Evolutionary conservation across 2,329 filamentous ascomycete genomes (phyloP), one percentile per base, ranked within the genome.

Genomic region (Dactylonectria macrodidyma): DNA sequence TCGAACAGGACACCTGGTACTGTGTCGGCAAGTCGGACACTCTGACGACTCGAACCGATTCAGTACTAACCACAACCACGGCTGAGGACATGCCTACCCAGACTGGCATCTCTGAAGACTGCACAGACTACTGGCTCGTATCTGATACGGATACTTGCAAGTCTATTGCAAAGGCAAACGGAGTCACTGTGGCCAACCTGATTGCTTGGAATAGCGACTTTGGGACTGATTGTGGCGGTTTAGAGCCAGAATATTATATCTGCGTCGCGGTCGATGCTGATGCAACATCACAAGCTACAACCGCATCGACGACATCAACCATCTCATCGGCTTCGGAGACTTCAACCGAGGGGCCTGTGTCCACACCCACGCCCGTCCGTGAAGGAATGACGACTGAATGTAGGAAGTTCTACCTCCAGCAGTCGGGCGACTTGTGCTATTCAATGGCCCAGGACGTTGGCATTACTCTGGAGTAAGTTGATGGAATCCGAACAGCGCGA

Each of bases 311-410:
- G 7, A 30, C 26, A 30, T 30, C 26, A 30, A 30, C 26, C 26
- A 30, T 30, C 26, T 7, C 26, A 30, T 30, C 26, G 26, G 26
- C 26, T 30, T 30, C 26, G 26, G 22, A 9, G 12, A 24, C 19
- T 22, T 48, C 46, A 22, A 54, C 26, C 1, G 67, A 62, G 16
- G 72, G 70, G 1, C 19, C 46, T 22, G 68, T 77, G 36, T 38
- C 68, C 1, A 79, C 76, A 5, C 78, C 79, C 1, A 71, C 72
- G 8, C 77, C 79, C 2, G 76, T 68, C 8, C 77, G 79, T 59
- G 59, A 72, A 1, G 75, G 72, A 44, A 78, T 81, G 72, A 71
- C 73, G 7, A 59, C 58, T 9, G 77, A 77, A 62, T 80, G 78
- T 30, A 71, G 78, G 12, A 75, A 68, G 44, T 80, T 79, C 55